Evolutionary conservation across 2,329 filamentous ascomycete genomes (phyloP), one percentile per base, ranked within the genome.

Genomic region (Chaetomiaceae sp.): DNA sequence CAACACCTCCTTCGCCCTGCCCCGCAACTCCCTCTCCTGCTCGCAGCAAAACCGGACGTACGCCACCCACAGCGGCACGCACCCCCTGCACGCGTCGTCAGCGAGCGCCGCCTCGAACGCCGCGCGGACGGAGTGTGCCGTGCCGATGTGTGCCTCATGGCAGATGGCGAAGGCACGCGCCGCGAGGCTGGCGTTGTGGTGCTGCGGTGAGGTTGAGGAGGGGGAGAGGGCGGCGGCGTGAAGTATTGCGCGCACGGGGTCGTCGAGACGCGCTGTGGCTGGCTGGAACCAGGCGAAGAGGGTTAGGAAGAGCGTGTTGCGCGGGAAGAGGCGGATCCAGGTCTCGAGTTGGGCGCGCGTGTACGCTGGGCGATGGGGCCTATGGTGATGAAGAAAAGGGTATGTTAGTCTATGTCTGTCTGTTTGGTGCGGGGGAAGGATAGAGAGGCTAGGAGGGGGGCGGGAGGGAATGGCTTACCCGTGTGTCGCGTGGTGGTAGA

Each of bases 201-300:
- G n/a, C n/a, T n/a, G n/a, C n/a, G 52, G n/a, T n/a, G n/a, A n/a
- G n/a, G n/a, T n/a, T n/a, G n/a, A n/a, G 27, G 27, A 14, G 45
- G 23, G 44, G 14, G 64, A 56, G 2, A 78, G 66, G 0, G 81
- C 66, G 62, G 76, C 76, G 63, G 75, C 73, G 17, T 76, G 68
- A 10, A 91, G 70, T 8, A 87, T 68, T 5, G 78, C 73, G n/a
- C 87, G 82, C 17, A 95, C 80, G 16, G 88, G 85, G 59, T 95
- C 87, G 55, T 89, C 80, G 48, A 93, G 20, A 84, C 79, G 38
- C 89, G 80, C 7, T 84, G 80, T n/a, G 25, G 25, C 25, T 2
- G 81, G 75, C 8, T 92, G 85, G 55, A 87, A 83, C 73, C 84
- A 87, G n/a, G 83, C 78, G 56, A 86, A 86, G 0, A 93, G 70